These are phyloP conservation scores for Chytriomyces hyalinus DNA, from an alignment of 192 early-diverging fungal genomes.

Conservation along the genomic window DNA sequence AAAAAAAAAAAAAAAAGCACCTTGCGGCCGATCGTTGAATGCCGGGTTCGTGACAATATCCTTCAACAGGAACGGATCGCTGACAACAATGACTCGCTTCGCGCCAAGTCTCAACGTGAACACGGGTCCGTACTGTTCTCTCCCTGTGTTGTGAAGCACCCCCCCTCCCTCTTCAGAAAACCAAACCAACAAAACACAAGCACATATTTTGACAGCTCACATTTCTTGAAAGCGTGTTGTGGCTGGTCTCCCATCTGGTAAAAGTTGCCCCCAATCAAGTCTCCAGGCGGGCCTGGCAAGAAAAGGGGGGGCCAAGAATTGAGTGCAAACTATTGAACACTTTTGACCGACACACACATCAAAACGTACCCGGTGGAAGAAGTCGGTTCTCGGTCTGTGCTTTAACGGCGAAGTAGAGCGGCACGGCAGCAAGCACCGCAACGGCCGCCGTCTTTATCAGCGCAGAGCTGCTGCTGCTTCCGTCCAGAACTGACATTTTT, in stretches of 20 bases:
- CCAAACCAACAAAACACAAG: too few species aligned
- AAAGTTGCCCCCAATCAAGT: background rate
- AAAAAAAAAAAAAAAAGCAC: background rate
- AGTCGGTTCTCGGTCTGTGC: too few species aligned
- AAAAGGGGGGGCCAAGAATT: too few species aligned
- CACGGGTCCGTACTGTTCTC: background rate
- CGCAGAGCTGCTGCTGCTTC: too few species aligned
- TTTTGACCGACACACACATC: too few species aligned
- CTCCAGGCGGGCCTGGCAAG: background rate
- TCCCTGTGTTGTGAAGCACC: background rate
- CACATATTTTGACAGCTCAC: background rate
- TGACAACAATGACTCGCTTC: slow-evolving; percentile 15
- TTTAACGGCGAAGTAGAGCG: too few species aligned
- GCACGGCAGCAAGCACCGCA: too few species aligned
- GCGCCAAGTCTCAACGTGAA: slow-evolving; percentile 12
- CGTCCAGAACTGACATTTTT: too few species aligned
- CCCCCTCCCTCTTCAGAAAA: background rate
- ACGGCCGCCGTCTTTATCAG: too few species aligned
- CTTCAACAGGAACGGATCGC: background rate
- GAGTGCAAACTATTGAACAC: too few species aligned
- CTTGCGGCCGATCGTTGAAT: slow-evolving; percentile 22
- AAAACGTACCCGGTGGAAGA: too few species aligned
- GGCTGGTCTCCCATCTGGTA: background rate
- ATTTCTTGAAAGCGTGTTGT: background rate
- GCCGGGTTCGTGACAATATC: slow-evolving; percentile 11